These are phyloP conservation scores for Colletotrichum chrysophilum DNA, from an alignment of 2,329 filamentous ascomycete species.

Conservation along the genomic window DNA sequence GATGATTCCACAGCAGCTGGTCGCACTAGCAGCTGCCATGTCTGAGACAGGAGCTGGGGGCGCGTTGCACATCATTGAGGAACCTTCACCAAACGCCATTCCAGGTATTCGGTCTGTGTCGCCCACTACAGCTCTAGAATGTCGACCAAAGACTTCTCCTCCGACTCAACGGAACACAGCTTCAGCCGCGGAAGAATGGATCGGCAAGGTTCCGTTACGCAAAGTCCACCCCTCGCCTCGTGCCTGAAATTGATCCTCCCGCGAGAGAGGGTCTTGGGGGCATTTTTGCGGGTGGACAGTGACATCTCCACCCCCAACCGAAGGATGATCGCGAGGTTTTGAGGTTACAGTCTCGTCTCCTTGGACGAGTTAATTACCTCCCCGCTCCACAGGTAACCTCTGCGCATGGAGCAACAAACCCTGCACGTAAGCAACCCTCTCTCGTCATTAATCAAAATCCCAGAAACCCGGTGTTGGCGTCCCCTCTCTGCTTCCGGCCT, in stretches of 20 bases:
- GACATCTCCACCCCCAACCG: neutral
- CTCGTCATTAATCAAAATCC: constrained; percentile 6
- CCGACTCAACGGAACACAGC: neutral
- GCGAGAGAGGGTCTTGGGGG: neutral
- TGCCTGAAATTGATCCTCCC: constrained; percentile 12
- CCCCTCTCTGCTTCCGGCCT: neutral
- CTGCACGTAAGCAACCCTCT: neutral
- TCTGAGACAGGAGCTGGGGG: constrained; percentile 8
- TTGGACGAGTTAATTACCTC: neutral
- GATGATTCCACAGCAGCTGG: constrained; percentile 12
- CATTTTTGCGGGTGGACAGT: neutral
- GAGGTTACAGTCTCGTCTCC: neutral
- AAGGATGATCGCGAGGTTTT: constrained; percentile 12
- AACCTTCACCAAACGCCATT: neutral
- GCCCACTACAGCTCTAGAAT: neutral
- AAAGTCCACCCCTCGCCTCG: neutral
- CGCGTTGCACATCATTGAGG: neutral
- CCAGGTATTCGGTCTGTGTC: constrained; percentile 1
- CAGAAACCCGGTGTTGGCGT: constrained; percentile 1
- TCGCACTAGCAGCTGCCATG: neutral
- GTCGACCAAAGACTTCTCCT: neutral
- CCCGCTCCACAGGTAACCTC: neutral
- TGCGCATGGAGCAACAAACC: neutral
- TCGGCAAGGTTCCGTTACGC: neutral
- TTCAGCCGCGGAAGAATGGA: neutral